Base-by-base conservation (phyloP, 2,329 filamentous ascomycete genomes). In the Colletotrichum trifolii region DNA sequence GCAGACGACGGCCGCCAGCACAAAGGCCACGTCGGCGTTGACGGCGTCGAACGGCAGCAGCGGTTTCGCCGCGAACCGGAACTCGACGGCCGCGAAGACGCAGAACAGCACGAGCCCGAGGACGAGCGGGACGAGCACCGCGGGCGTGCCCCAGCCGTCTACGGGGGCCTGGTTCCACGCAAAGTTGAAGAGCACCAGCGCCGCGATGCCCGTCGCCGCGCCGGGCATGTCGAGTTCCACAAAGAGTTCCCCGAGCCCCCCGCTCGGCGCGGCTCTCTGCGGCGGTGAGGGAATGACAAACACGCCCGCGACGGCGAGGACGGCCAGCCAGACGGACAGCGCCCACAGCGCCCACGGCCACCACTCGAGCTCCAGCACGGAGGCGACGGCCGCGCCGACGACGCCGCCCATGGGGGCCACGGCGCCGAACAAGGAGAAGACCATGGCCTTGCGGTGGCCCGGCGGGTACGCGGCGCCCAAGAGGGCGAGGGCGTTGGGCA, bases 91-190 rank as follows among this genome's bases (percentile, higher is more conserved):
- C 55, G 87, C 81, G 71, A 92, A 92, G 1, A 80, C 70, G 0
- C 73, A 76, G 2, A 89, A 78, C 2, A 90, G 75, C 0, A 88
- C 42, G 2, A 86, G 61, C 0, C 89, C 88, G 3, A 89, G 65
- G 42, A 90, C 83, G 0, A 92, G 77, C 1, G 85, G 75, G 0
- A 84, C 76, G 64, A 85, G 84, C n/a, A 88, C 79, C 60, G 87
- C 87, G 0, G 85, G 78, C 7, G 80, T 78, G 1, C 76, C 69
- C 89, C 89, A 91, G 2, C 87, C 87, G 2, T 82, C 84, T 0
- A 86, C 78, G 0, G 86, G 83, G 0, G 85, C 88, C 71, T 91
- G 87, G 64, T 89, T 91, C 86, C 87, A 90, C 0, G 88, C 85
- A 69, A 91, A 86, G 72, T 90, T 90, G 75, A 91, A 82, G 15